Conservation (phyloP, 2,329 filamentous ascomycete genomes). For the Annulohypoxylon truncatum region DNA sequence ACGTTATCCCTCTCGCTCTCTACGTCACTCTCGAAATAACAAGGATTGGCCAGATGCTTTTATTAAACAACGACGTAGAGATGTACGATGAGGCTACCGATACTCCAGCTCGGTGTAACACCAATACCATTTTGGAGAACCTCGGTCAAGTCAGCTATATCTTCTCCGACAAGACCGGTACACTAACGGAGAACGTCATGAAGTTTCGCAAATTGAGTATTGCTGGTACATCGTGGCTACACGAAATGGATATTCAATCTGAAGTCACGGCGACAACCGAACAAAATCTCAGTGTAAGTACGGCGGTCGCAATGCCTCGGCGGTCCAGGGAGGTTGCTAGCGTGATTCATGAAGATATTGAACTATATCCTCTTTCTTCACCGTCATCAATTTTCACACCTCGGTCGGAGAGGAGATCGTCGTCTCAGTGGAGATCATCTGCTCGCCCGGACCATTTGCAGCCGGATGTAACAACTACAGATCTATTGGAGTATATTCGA, state of each 20-base stretch:
- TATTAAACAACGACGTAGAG: constrained; percentile 82
- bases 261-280: constrained; percentile 9
- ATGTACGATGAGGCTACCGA: constrained; percentile 91
- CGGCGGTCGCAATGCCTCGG: constrained; percentile 29
- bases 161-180: constrained; percentile 96
- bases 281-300: constrained; percentile 5
- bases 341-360: constrained; percentile 49
- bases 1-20: constrained; percentile 88
- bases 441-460: constrained; percentile 56
- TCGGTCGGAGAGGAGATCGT: constrained; percentile 45
- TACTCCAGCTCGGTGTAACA: constrained; percentile 89
- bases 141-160: constrained; percentile 90
- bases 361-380: constrained; percentile 45
- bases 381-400: constrained; percentile 37
- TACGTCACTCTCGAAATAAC: constrained; percentile 92
- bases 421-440: constrained; percentile 51
- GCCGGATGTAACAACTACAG: constrained; percentile 72
- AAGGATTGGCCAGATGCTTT: constrained; percentile 81
- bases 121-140: constrained; percentile 95
- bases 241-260: constrained; percentile 74
- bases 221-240: constrained; percentile 88
- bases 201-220: constrained; percentile 93
- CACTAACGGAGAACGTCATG: constrained; percentile 94
- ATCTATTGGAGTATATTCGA: constrained; percentile 82
- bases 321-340: constrained; percentile 40